Base-by-base conservation (phyloP, 208 protist species). In the Trypanosomatidae sp. region DNA sequence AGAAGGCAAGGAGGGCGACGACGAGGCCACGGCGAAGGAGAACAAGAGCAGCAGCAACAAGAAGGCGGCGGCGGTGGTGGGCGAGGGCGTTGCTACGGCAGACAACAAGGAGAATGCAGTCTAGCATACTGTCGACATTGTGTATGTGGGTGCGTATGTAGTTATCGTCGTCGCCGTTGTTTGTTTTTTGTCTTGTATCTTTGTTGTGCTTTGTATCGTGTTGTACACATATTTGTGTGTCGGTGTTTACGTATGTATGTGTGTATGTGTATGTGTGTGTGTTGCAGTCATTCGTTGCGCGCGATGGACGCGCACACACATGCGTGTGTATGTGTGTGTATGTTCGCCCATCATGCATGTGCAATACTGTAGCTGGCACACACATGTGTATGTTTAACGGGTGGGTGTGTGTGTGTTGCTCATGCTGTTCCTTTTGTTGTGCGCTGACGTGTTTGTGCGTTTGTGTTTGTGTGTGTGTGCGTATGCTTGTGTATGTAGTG, bases 391-490 rank as follows among this genome's bases (percentile, higher is more conserved):
- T 35, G 30, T 35, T 35, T 35, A 35, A 35, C n/a, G 30, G 30
- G 26, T 51, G 46, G 45, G 45, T 41, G 42, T 59, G 43, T 20
- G 23, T 33, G 48, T 45, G 33, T 49, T 35, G 2, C 8, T 35
- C 28, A 7, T 5, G n/a, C 16, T 3, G 4, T 52, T 38, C 22
- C 7, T 37, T 33, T 33, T 16, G 4, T 3, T 56, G 37, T 42
- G 23, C 53, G 47, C 44, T 47, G 47, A 32, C 33, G 37, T 55
- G 15, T 55, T 32, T 54, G 27, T 52, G 7, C 39, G 13, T 43
- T 38, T 50, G 19, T 46, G 33, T 53, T 23, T n/a, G n/a, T n/a
- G n/a, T n/a, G n/a, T n/a, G n/a, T n/a, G n/a, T n/a, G n/a, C 1
- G 33, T 46, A 10, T 4, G 32, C 21, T 11, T 52, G 10, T 43